Conservation (phyloP, 139 green algal species). For the Dunaliella primolecta region DNA sequence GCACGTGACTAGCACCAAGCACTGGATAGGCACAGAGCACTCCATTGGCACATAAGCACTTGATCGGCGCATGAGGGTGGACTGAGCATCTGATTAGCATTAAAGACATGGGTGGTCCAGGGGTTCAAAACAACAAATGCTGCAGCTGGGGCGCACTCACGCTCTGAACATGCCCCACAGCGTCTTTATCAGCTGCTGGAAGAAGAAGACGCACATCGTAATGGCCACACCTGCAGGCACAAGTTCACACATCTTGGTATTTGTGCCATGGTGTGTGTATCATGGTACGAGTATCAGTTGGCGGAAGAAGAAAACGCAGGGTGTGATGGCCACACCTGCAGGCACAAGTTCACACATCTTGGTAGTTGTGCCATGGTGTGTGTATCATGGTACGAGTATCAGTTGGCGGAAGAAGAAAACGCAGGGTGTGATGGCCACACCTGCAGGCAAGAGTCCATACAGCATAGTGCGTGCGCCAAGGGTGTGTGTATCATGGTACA, state of each 20-base stretch:
- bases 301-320: background rate
- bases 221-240: background rate
- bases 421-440: background rate
- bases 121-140: too few relatives aligned
- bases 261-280: background rate
- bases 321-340: background rate
- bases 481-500: background rate
- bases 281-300: slow-evolving; percentile 25
- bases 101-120: too few relatives aligned
- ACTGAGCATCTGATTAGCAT: too few relatives aligned
- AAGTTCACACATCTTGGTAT: too few relatives aligned
- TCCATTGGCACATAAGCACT: too few relatives aligned
- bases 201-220: background rate
- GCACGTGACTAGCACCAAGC: too few relatives aligned
- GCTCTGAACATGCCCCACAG: slow-evolving; percentile 38
- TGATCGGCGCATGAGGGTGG: too few relatives aligned
- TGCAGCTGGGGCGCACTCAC: too few relatives aligned
- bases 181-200: slow-evolving; percentile 20
- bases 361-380: background rate
- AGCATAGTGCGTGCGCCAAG: background rate
- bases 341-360: too few relatives aligned
- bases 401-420: slow-evolving; percentile 17
- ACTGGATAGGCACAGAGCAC: too few relatives aligned
- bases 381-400: slow-evolving; percentile 13
- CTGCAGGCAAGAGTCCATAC: background rate